These are phyloP conservation scores for Pouteria glomerata DNA, from an alignment of 148 eudicot genomes.

Conservation along the genomic window DNA sequence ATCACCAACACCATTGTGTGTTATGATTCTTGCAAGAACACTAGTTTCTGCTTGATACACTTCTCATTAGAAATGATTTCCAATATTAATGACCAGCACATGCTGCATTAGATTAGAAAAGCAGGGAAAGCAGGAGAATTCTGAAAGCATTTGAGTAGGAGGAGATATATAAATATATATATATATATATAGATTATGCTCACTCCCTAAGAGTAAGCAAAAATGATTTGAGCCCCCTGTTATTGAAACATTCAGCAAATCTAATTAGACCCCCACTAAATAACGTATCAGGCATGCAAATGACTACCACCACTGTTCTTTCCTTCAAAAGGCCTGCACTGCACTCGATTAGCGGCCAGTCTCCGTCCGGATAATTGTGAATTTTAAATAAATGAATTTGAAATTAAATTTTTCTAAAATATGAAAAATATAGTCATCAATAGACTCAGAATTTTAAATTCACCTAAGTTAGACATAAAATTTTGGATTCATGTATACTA, in stretches of 20 bases:
- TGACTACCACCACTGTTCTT: background rate
- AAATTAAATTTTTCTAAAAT: no score
- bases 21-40: background rate
- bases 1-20: background rate
- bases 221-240: background rate
- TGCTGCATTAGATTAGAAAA: background rate
- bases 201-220: background rate
- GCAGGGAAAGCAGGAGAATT: background rate
- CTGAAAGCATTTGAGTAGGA: background rate
- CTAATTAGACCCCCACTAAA: constrained; percentile 4
- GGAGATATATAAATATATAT: no score
- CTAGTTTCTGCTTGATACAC: background rate
- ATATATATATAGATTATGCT: background rate
- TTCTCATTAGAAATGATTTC: background rate
- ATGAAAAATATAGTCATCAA: no score
- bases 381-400: no score
- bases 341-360: no score
- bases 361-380: no score
- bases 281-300: background rate
- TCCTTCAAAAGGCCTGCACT: no score
- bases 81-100: background rate
- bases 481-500: no score
- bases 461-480: no score
- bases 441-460: no score
- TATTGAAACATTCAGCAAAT: background rate